Percentiles rank a stretch among this genome's conserved stretches.
Evolutionary conservation across 129 eudicot genomes (phyloP).

Genomic region (Tanacetum coccineum): DNA sequence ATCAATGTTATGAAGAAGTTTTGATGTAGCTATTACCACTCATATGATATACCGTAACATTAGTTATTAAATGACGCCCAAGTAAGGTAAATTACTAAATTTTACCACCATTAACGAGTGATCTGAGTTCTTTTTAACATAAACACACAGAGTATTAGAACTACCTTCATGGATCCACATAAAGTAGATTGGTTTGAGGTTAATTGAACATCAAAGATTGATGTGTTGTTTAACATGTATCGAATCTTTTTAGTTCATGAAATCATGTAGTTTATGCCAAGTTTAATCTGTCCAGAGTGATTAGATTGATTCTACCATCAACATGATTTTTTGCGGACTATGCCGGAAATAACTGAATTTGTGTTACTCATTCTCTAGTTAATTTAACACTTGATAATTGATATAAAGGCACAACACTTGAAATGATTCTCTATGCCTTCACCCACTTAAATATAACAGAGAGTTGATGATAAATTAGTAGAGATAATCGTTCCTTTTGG

Average conservation of each 20-base stretch:
- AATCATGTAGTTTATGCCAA: background rate
- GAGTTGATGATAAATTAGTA: too few relatives aligned
- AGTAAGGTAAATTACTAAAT: background rate
- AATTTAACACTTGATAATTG: background rate
- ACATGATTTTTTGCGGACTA: background rate
- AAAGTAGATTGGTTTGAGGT: too few relatives aligned
- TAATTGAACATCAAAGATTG: background rate
- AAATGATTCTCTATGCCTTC: too few relatives aligned
- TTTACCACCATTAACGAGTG: background rate
- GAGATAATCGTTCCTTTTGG: too few relatives aligned
- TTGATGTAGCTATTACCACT: constrained; percentile 1
- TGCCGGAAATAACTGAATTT: background rate
- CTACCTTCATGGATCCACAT: background rate
- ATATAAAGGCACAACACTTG: too few relatives aligned
- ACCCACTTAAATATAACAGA: too few relatives aligned
- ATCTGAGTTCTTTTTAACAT: too few relatives aligned
- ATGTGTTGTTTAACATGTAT: background rate
- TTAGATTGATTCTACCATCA: background rate
- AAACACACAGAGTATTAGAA: background rate
- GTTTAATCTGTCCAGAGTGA: background rate
- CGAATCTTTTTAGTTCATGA: background rate
- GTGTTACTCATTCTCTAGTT: background rate
- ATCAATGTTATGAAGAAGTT: background rate
- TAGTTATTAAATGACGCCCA: background rate
- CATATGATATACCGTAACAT: background rate